Evolutionary conservation across 257 asterid species (phyloP).

Genomic region (Gynochthodes officinalis): DNA sequence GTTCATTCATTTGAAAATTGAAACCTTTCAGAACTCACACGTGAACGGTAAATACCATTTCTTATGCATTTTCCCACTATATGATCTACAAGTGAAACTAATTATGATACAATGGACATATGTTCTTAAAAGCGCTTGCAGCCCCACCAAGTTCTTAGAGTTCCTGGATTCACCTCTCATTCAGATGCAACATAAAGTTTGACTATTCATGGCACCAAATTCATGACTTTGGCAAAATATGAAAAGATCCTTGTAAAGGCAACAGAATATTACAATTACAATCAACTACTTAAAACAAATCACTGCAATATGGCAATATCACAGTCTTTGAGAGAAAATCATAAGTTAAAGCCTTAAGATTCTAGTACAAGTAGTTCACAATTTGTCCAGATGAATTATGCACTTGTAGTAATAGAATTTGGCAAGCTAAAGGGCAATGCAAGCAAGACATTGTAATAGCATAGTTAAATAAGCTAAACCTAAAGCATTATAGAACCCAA

Average conservation of each 20-base stretch:
- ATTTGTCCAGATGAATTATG: background rate
- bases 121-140: background rate
- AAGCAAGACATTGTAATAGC: background rate
- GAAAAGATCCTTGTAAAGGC: background rate
- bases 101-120: background rate
- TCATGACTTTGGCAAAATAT: background rate
- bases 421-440: background rate
- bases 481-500: conserved; percentile 10
- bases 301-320: background rate
- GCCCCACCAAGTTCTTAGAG: background rate
- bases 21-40: background rate
- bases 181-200: background rate
- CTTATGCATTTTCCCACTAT: too few relatives aligned
- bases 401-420: background rate
- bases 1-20: too few relatives aligned
- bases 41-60: background rate
- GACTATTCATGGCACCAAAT: background rate
- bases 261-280: background rate
- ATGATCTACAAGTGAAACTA: too few relatives aligned
- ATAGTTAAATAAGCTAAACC: background rate
- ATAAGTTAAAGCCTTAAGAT: background rate
- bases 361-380: background rate
- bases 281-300: background rate
- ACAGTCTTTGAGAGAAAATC: background rate
- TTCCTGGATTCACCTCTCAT: background rate